phyloP scores from a whole-genome alignment of 192 early-diverging fungal species.

The Backusella psychrophila region DNA sequence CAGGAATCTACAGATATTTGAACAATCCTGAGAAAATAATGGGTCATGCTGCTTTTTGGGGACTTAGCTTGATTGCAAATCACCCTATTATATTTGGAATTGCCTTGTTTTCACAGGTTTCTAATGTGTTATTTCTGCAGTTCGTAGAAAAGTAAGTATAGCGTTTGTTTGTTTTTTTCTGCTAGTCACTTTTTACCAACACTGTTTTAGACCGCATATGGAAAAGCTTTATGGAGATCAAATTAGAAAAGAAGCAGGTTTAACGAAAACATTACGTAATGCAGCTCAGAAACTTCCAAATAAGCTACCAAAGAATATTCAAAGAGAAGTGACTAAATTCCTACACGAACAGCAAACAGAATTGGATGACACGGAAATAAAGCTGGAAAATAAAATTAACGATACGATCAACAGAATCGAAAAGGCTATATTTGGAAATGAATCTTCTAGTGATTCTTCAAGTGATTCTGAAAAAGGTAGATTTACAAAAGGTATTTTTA shows the following conservation, averaged over 20 bases:
- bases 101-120: slow-evolving; percentile 79
- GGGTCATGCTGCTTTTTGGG: slow-evolving; percentile 91
- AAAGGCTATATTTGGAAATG: slow-evolving; percentile 34
- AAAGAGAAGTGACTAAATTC: slow-evolving; percentile 38
- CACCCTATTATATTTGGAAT: slow-evolving; percentile 78
- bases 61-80: slow-evolving; percentile 80
- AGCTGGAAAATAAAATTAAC: slow-evolving; percentile 17
- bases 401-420: slow-evolving; percentile 47
- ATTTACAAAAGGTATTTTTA: background rate
- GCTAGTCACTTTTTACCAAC: background rate
- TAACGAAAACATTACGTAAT: slow-evolving; percentile 61
- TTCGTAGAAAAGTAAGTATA: slow-evolving; percentile 66
- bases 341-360: slow-evolving; percentile 34
- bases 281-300: slow-evolving; percentile 56
- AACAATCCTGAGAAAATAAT: slow-evolving; percentile 95
- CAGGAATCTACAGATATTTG: slow-evolving; percentile 87
- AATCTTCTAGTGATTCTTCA: background rate
- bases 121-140: slow-evolving; percentile 77
- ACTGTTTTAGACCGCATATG: slow-evolving; percentile 76
- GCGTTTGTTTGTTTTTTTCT: no score
- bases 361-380: slow-evolving; percentile 33
- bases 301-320: slow-evolving; percentile 44
- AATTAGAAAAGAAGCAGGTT: slow-evolving; percentile 78
- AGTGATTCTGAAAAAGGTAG: slow-evolving; percentile 15
- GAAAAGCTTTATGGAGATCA: slow-evolving; percentile 81